These are phyloP conservation scores for Suillus occidentalis DNA, from an alignment of 768 basidiomycete genomes.

Conservation along the genomic window DNA sequence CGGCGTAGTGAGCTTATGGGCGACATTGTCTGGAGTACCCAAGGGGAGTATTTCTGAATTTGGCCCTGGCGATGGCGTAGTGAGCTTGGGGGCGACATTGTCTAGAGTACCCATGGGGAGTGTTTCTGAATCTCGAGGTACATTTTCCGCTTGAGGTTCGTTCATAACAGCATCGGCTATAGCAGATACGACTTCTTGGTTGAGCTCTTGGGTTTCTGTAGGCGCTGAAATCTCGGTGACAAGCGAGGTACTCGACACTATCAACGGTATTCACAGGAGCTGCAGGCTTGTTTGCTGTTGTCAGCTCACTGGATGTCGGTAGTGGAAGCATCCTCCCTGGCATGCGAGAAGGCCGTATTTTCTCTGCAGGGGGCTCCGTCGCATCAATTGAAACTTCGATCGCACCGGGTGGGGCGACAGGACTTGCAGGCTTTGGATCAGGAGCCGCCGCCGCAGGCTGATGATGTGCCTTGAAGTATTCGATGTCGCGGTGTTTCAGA, in stretches of 20 bases:
- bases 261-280: not conserved
- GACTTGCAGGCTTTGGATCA: not conserved
- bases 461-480: conserved; percentile 26
- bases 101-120: not conserved
- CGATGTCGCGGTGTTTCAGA: conserved; percentile 29
- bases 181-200: not conserved
- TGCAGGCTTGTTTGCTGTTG: not conserved
- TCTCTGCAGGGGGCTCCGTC: not conserved
- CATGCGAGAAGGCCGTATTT: conserved; percentile 3
- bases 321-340: conserved; percentile 1
- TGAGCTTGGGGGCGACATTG: not conserved
- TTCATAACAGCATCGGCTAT: not conserved
- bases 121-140: not conserved
- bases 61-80: not conserved
- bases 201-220: not conserved
- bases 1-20: not conserved
- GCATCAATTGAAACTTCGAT: not conserved
- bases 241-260: not conserved
- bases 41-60: not conserved
- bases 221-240: not conserved
- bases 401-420: not conserved
- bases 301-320: not conserved
- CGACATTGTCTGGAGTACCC: not conserved
- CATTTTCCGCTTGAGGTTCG: not conserved
- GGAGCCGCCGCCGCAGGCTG: conserved; percentile 7